A percentile compares a stretch with the other conserved stretches of the same genome.
phyloP scores from a whole-genome alignment of 1,284 basidiomycete genomes.

The Trametes pubescens region DNA sequence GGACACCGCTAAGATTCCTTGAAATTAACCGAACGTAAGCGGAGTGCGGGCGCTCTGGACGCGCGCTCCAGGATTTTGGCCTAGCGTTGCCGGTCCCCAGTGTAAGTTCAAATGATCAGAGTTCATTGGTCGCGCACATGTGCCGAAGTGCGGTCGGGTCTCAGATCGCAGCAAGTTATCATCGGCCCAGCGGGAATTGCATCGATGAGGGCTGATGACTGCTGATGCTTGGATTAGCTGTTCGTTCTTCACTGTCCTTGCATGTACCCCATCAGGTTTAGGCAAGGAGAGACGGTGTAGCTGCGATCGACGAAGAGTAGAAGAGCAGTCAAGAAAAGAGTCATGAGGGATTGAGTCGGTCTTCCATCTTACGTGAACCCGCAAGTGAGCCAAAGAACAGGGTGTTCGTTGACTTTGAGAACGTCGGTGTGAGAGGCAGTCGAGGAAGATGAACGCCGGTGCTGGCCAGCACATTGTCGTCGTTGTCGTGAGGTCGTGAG shows the following conservation, averaged over 20 bases:
- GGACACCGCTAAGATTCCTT: too few relatives aligned
- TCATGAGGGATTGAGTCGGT: not conserved
- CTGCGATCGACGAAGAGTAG: slow-evolving; percentile 7
- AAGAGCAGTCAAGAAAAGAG: not conserved
- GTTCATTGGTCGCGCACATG: not conserved
- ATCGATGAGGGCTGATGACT: not conserved
- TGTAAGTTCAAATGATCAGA: not conserved
- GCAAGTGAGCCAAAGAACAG: not conserved
- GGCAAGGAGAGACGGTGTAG: not conserved
- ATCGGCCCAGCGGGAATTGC: not conserved
- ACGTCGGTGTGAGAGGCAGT: not conserved
- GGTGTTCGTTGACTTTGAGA: not conserved
- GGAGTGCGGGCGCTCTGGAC: too few relatives aligned
- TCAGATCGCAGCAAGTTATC: slow-evolving; percentile 1
- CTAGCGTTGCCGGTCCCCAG: too few relatives aligned
- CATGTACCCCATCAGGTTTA: not conserved
- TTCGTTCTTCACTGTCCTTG: not conserved
- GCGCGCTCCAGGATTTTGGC: too few relatives aligned
- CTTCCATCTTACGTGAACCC: slow-evolving; percentile 16
- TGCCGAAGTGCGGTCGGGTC: not conserved
- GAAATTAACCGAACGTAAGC: too few relatives aligned
- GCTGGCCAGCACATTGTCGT: not conserved
- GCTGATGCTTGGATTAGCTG: not conserved
- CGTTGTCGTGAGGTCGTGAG: too few relatives aligned
- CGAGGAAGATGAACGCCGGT: not conserved